These are phyloP conservation scores for Tremella yokohamensis DNA, from an alignment of 768 basidiomycete species.

Conservation along the genomic window DNA sequence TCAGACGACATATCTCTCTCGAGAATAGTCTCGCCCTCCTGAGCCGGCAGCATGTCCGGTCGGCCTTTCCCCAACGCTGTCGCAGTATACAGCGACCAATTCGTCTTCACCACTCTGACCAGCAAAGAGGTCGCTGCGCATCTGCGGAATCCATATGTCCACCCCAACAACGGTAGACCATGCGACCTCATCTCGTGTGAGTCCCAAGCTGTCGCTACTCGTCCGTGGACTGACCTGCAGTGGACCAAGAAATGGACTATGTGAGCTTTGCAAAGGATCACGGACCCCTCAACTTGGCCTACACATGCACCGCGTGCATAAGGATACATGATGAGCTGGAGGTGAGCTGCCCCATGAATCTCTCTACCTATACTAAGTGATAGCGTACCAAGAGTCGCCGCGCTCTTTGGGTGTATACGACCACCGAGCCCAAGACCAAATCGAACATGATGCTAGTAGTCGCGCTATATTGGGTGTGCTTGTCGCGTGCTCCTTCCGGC, in stretches of 20 bases:
- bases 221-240: conserved; percentile 8
- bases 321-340: conserved; percentile 28
- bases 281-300: conserved; percentile 46
- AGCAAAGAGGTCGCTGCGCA: conserved; percentile 21
- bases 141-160: conserved; percentile 17
- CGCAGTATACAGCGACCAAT: conserved; percentile 33
- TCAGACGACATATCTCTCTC: neutral
- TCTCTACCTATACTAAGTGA: neutral
- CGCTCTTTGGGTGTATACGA: conserved; percentile 65
- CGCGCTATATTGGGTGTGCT: conserved; percentile 82
- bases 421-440: conserved; percentile 77
- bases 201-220: neutral
- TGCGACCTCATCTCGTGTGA: conserved; percentile 35
- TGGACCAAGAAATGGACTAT: conserved; percentile 46
- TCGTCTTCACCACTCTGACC: conserved; percentile 40
- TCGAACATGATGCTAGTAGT: conserved; percentile 93
- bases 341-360: conserved; percentile 15
- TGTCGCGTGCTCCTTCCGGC: neutral
- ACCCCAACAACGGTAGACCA: conserved; percentile 27
- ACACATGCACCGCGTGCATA: conserved; percentile 35
- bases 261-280: conserved; percentile 37
- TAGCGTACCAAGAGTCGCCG: neutral
- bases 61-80: conserved; percentile 31
- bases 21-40: neutral
- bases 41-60: conserved; percentile 3